phyloP scores from a whole-genome alignment of 257 asterid genomes.

The Solanum pimpinellifolium region DNA sequence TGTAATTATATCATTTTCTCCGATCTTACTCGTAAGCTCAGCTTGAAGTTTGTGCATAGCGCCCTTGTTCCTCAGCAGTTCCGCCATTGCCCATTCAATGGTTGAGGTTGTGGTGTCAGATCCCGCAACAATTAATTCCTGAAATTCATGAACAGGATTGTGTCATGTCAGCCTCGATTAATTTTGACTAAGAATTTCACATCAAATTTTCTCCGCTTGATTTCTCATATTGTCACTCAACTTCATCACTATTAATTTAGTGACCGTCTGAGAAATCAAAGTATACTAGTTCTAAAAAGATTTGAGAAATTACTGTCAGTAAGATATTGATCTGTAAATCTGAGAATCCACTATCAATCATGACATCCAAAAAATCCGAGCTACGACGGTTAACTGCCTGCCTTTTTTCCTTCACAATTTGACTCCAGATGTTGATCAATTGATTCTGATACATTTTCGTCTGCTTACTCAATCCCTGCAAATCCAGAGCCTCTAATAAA shows the following conservation, averaged over 20 bases:
- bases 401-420: slow-evolving; percentile 14
- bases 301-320: slow-evolving; percentile 8
- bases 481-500: slow-evolving; percentile 13
- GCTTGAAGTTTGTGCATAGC: slow-evolving; percentile 2
- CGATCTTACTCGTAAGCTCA: slow-evolving; percentile 4
- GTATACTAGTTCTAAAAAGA: background rate
- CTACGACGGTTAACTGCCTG: background rate
- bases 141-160: background rate
- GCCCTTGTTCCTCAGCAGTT: slow-evolving; percentile 11
- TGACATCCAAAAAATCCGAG: slow-evolving; percentile 18
- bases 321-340: slow-evolving; percentile 25
- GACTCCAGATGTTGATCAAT: slow-evolving; percentile 18
- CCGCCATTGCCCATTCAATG: slow-evolving; percentile 25
- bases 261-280: background rate
- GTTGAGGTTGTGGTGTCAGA: slow-evolving; percentile 33
- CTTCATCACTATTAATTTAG: too few species aligned
- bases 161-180: background rate
- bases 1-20: background rate
- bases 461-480: slow-evolving; percentile 28
- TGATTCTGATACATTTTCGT: background rate
- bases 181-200: background rate
- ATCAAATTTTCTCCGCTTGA: background rate
- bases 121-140: slow-evolving; percentile 28
- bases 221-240: too few species aligned
- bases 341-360: slow-evolving; percentile 11